Evolutionary conservation across 768 basidiomycete species (phyloP).

Genomic region (Rhodotorula toruloides): DNA sequence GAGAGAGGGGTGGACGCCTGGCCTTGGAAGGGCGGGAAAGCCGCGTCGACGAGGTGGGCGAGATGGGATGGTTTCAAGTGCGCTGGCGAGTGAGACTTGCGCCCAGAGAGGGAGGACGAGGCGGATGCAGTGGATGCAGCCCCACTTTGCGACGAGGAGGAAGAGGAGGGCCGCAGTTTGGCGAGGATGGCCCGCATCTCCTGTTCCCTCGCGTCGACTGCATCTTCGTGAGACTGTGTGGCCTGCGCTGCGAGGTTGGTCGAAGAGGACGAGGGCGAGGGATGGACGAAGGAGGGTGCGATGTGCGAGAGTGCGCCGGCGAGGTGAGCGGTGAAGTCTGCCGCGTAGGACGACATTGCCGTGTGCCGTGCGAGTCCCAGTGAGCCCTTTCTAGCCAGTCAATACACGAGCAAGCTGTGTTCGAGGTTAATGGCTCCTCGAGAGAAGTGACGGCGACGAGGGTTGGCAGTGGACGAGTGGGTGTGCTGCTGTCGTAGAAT

Average conservation of each 20-base stretch:
- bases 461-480: too few relatives aligned
- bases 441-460: too few relatives aligned
- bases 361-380: not conserved
- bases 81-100: not conserved
- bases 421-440: too few relatives aligned
- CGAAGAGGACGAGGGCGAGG: slow-evolving; percentile 3
- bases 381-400: not conserved
- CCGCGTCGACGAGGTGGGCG: slow-evolving; percentile 8
- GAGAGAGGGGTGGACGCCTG: not conserved
- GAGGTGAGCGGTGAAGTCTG: slow-evolving; percentile 12
- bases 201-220: not conserved
- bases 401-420: too few relatives aligned
- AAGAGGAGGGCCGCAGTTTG: slow-evolving; percentile 1
- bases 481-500: not conserved
- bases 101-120: not conserved
- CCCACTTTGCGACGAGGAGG: not conserved
- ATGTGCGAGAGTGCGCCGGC: not conserved
- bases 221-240: not conserved
- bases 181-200: slow-evolving; percentile 10
- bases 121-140: not conserved
- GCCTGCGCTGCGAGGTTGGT: not conserved
- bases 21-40: slow-evolving; percentile 33
- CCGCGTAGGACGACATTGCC: slow-evolving; percentile 8
- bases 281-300: slow-evolving; percentile 3
- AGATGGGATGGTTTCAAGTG: not conserved